Evolutionary conservation across 2,329 filamentous ascomycete species (phyloP).

Genomic region (Nothophoma quercina): DNA sequence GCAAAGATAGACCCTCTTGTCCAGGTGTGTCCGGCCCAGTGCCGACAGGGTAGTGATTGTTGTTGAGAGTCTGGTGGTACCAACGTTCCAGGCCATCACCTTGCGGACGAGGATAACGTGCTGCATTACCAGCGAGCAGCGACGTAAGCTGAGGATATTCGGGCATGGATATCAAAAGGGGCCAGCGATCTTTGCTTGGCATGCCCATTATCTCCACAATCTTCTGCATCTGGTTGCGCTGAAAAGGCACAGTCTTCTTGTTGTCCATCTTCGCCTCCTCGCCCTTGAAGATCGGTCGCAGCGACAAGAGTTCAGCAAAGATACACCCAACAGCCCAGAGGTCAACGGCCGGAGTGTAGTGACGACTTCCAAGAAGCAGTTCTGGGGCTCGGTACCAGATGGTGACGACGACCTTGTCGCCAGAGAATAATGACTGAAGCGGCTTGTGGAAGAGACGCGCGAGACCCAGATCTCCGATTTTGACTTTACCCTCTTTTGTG

Average conservation of each 20-base stretch:
- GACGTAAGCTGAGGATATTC: constrained; percentile 77
- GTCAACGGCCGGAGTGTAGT: constrained; percentile 97
- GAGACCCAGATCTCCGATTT: constrained; percentile 92
- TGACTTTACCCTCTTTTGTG: constrained; percentile 85
- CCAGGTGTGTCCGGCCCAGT: constrained; percentile 50
- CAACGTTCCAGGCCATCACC: constrained; percentile 70
- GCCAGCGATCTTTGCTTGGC: constrained; percentile 89
- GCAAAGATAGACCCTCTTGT: constrained; percentile 79
- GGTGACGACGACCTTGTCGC: constrained; percentile 97
- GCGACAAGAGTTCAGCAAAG: constrained; percentile 88
- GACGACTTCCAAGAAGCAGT: constrained; percentile 86
- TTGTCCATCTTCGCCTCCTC: constrained; percentile 99
- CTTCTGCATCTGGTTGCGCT: constrained; percentile 98
- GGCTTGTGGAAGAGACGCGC: constrained; percentile 95
- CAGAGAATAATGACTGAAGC: constrained; percentile 86
- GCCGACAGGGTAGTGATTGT: constrained; percentile 55
- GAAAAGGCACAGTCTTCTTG: constrained; percentile 97
- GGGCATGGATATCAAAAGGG: constrained; percentile 81
- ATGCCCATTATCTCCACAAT: constrained; percentile 96
- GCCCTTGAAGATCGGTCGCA: constrained; percentile 96
- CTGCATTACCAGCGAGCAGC: constrained; percentile 54
- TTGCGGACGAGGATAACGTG: constrained; percentile 60
- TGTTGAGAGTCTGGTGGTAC: constrained; percentile 59
- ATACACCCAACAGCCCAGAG: constrained; percentile 98
- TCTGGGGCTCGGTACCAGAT: constrained; percentile 99